These are phyloP conservation scores for Naganishia antarctica DNA, from an alignment of 768 basidiomycete genomes.

Conservation along the genomic window DNA sequence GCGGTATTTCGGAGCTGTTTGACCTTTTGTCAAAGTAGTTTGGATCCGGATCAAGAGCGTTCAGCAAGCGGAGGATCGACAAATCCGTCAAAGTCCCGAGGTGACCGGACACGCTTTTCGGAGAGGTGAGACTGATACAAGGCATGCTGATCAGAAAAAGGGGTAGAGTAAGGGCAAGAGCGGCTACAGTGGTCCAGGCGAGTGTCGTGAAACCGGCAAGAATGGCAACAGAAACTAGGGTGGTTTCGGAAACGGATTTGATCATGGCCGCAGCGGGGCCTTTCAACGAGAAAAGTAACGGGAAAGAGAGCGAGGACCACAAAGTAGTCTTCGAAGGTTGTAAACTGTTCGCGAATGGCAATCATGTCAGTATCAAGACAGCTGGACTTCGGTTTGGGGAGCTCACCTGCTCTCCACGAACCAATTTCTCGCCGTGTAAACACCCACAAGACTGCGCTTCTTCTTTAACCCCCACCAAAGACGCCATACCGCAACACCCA, in stretches of 20 bases:
- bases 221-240: constrained; percentile 65
- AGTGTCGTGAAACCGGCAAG: constrained; percentile 64
- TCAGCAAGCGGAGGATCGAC: constrained; percentile 68
- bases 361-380: not conserved
- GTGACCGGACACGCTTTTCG: constrained; percentile 54
- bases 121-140: constrained; percentile 60
- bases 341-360: not conserved
- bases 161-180: constrained; percentile 67
- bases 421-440: constrained; percentile 35
- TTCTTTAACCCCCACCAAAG: constrained; percentile 32
- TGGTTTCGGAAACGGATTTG: constrained; percentile 68
- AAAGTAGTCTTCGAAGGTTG: not conserved
- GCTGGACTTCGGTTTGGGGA: not conserved
- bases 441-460: constrained; percentile 26
- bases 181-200: constrained; percentile 64
- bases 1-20: constrained; percentile 31
- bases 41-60: constrained; percentile 52
- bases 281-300: constrained; percentile 67
- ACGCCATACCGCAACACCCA: constrained; percentile 35
- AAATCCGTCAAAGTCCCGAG: constrained; percentile 70
- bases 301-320: constrained; percentile 42
- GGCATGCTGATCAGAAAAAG: constrained; percentile 66
- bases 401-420: constrained; percentile 34
- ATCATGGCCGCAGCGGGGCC: constrained; percentile 58
- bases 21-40: constrained; percentile 45